Percentiles rank a stretch among this genome's conserved stretches.
Conservation (phyloP, 495 filamentous ascomycete species). For the Astrothelium macrocarpum region DNA sequence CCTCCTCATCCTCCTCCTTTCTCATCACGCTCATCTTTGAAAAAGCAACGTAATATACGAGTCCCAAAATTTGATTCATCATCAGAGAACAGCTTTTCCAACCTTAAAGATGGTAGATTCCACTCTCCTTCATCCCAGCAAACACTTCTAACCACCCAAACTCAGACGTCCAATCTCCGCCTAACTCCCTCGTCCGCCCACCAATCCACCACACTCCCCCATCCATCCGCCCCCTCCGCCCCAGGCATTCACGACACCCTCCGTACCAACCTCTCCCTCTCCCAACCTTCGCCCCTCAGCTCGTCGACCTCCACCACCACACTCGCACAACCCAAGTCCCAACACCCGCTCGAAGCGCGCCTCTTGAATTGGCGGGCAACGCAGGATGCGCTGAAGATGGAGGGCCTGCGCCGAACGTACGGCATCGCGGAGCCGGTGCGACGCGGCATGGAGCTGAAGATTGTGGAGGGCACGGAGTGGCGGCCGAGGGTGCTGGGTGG, state of each 20-base stretch:
- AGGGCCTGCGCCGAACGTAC: slow-evolving; percentile 69
- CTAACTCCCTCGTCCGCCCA: slow-evolving; percentile 61
- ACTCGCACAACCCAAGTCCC: slow-evolving; percentile 36
- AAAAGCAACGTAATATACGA: background rate
- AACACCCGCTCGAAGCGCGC: slow-evolving; percentile 86
- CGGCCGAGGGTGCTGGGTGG: slow-evolving; percentile 34
- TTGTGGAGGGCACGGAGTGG: slow-evolving; percentile 54
- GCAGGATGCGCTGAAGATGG: slow-evolving; percentile 80
- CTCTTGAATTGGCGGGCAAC: slow-evolving; percentile 75
- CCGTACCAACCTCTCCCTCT: slow-evolving; percentile 58
- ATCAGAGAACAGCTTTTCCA: no score
- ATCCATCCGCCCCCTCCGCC: slow-evolving; percentile 66
- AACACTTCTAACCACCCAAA: slow-evolving; percentile 14
- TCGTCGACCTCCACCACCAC: slow-evolving; percentile 27
- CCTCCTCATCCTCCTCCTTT: background rate
- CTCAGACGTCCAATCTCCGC: slow-evolving; percentile 51
- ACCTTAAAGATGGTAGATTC: slow-evolving; percentile 4
- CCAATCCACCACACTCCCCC: slow-evolving; percentile 33
- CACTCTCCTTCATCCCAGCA: background rate
- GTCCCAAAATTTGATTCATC: no score
- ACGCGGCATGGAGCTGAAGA: slow-evolving; percentile 91
- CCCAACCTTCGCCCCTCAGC: slow-evolving; percentile 36
- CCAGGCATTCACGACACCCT: slow-evolving; percentile 88
- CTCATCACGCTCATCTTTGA: background rate
- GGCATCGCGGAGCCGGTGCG: slow-evolving; percentile 90